Conservation (phyloP, 371 early-diverging fungal genomes). For the Entomophthora muscae region DNA sequence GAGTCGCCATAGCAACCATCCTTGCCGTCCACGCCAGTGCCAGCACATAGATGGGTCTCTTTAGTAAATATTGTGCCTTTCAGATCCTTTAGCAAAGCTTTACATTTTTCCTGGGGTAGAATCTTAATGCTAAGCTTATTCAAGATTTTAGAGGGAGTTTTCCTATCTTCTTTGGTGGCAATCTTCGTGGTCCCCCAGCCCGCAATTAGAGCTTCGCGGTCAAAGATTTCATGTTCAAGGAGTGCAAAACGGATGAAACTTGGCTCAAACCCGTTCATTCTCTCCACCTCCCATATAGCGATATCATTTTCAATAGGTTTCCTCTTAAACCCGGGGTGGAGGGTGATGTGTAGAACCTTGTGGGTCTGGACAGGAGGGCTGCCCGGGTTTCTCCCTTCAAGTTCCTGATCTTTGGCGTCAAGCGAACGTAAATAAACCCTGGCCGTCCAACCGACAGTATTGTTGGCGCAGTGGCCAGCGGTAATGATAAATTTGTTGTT, state of each 20-base stretch:
- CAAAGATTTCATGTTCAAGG: background rate
- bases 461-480: constrained; percentile 5
- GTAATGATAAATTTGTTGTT: background rate
- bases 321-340: background rate
- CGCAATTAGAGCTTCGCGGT: background rate
- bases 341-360: background rate
- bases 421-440: background rate
- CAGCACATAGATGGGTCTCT: background rate
- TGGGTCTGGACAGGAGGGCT: background rate
- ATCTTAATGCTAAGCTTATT: background rate
- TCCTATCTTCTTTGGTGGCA: background rate
- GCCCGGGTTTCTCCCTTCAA: background rate
- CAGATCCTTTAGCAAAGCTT: background rate
- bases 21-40: background rate
- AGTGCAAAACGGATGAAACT: background rate
- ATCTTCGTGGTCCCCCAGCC: background rate
- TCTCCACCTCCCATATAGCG: background rate
- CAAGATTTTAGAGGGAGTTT: background rate
- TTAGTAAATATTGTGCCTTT: background rate
- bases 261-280: background rate
- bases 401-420: background rate
- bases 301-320: background rate
- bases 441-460: background rate
- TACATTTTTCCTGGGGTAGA: background rate
- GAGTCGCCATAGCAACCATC: constrained; percentile 2